Evolutionary conservation across 495 filamentous ascomycete genomes (phyloP).

Genomic region (Penicillium riverlandense): DNA sequence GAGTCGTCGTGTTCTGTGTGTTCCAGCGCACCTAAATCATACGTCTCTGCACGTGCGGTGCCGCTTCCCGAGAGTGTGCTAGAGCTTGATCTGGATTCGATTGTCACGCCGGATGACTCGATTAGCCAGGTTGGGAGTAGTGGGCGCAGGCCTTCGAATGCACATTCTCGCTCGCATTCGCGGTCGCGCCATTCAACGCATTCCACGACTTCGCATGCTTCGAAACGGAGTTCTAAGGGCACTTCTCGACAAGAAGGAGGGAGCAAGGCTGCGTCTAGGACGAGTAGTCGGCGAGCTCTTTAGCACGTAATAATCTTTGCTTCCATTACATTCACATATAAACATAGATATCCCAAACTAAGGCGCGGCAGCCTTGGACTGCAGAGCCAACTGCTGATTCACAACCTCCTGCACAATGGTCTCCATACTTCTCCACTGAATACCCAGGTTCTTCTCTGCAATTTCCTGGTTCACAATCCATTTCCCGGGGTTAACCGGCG

Average conservation of each 20-base stretch:
- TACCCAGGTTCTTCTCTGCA: conserved; percentile 28
- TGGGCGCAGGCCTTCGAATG: background rate
- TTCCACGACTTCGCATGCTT: conserved; percentile 23
- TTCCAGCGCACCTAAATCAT: conserved; percentile 10
- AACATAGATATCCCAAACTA: too few species aligned
- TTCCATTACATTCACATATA: background rate
- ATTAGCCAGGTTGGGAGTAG: conserved; percentile 28
- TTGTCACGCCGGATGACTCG: conserved; percentile 31
- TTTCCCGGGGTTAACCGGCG: conserved; percentile 9
- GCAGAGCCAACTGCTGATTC: conserved; percentile 20
- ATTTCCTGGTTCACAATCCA: conserved; percentile 49
- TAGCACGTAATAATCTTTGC: conserved; percentile 1
- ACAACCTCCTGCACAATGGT: conserved; percentile 21
- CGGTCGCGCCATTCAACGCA: conserved; percentile 25
- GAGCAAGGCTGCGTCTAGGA: conserved; percentile 19
- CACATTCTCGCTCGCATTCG: conserved; percentile 1
- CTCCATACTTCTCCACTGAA: conserved; percentile 17
- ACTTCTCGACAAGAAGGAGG: conserved; percentile 2
- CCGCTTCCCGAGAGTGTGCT: conserved; percentile 43
- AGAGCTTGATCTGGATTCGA: conserved; percentile 26
- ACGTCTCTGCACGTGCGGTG: conserved; percentile 27
- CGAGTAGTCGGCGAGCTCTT: conserved; percentile 25
- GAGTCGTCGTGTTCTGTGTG: too few species aligned
- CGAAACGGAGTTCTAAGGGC: conserved; percentile 28
- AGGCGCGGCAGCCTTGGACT: conserved; percentile 26